Conservation (phyloP, 2,329 filamentous ascomycete species). For the Aspergillus clavatus region DNA sequence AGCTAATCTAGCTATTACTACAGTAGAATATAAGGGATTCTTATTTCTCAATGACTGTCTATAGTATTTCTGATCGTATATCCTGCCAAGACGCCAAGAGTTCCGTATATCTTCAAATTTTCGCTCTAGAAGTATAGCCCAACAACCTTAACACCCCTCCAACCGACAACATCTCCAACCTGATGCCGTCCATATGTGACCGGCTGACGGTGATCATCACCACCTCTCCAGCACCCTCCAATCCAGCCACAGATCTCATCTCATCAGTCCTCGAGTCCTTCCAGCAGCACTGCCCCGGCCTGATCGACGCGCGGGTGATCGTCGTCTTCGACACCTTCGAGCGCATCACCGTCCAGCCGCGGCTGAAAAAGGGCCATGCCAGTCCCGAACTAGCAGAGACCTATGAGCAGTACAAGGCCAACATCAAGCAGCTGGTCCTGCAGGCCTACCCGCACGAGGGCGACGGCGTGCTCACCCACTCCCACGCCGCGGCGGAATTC, state of each 20-base stretch:
- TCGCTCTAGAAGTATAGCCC: no score
- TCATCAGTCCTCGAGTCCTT: constrained; percentile 6
- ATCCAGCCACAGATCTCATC: constrained; percentile 4
- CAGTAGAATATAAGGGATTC: no score
- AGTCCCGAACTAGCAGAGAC: constrained; percentile 1
- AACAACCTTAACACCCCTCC: no score
- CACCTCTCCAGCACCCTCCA: constrained; percentile 7
- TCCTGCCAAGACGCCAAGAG: background rate
- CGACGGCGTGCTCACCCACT: background rate
- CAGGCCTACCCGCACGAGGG: background rate
- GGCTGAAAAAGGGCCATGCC: constrained; percentile 6
- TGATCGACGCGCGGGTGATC: constrained; percentile 4
- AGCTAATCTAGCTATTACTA: no score
- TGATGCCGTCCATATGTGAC: background rate
- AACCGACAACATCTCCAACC: background rate
- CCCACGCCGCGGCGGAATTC: constrained; percentile 3
- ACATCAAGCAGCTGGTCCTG: background rate
- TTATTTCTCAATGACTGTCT: no score
- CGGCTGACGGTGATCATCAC: constrained; percentile 9
- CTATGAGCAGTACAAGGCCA: constrained; percentile 3
- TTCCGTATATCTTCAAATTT: background rate
- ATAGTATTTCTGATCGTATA: no score
- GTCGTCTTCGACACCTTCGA: constrained; percentile 10
- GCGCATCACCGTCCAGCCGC: background rate
- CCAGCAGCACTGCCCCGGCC: constrained; percentile 1